A percentile compares a stretch with the other conserved stretches of the same genome.
These are phyloP conservation scores for Globisporangium apiculatum DNA, from an alignment of 352 stramenopile species.

Conservation along the genomic window DNA sequence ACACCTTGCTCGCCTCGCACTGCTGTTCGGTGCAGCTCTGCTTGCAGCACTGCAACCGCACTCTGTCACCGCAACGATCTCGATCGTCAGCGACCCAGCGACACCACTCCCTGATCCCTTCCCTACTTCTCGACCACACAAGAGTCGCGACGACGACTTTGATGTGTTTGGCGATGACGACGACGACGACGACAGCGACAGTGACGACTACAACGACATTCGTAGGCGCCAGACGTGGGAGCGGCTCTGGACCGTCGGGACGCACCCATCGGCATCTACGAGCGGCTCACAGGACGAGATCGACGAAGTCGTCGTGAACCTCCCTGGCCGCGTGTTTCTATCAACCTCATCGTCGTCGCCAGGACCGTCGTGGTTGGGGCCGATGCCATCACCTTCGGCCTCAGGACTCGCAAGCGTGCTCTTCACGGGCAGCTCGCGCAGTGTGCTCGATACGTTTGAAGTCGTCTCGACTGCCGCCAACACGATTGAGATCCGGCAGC, in stretches of 20 bases:
- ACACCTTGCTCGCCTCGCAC: no score
- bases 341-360: slow-evolving; percentile 8
- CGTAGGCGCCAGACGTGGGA: slow-evolving; percentile 29
- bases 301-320: slow-evolving; percentile 34
- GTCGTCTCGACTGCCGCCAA: slow-evolving; percentile 6
- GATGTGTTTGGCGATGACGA: background rate
- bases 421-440: slow-evolving; percentile 43
- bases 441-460: slow-evolving; percentile 36
- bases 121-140: no score
- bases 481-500: background rate
- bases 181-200: no score
- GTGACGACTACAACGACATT: background rate
- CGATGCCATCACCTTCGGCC: no score
- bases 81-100: no score
- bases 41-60: no score
- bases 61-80: no score
- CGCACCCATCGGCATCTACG: slow-evolving; percentile 2
- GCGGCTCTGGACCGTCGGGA: slow-evolving; percentile 34
- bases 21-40: no score
- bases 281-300: slow-evolving; percentile 15
- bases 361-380: slow-evolving; percentile 11
- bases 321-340: slow-evolving; percentile 55
- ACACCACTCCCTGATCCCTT: no score
- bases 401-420: slow-evolving; percentile 32
- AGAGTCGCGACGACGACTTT: no score